phyloP scores from a whole-genome alignment of 805 yeast species.

The Candida quercuum region DNA sequence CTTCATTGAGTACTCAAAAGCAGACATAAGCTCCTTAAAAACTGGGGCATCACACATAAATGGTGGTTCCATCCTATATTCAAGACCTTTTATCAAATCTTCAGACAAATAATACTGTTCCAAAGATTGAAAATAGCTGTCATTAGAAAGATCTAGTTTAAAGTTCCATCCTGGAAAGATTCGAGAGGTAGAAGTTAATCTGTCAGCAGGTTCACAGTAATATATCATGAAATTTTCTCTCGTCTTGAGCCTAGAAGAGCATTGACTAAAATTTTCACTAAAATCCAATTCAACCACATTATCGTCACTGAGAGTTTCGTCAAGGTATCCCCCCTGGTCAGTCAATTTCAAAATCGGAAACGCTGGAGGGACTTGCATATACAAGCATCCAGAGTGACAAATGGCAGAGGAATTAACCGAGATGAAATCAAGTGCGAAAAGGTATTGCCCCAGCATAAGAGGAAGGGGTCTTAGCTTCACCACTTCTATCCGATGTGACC shows the following conservation, averaged over 20 bases:
- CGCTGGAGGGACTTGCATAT: too few relatives aligned
- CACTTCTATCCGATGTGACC: not conserved
- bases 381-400: too few relatives aligned
- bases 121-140: not conserved
- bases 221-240: too few relatives aligned
- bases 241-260: too few relatives aligned
- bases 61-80: conserved; percentile 12
- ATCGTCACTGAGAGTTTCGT: too few relatives aligned
- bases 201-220: too few relatives aligned
- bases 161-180: not conserved
- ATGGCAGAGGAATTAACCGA: too few relatives aligned
- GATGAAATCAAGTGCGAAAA: too few relatives aligned
- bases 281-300: too few relatives aligned
- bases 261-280: too few relatives aligned
- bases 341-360: too few relatives aligned
- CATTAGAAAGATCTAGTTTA: not conserved
- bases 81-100: conserved; percentile 12
- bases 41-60: conserved; percentile 16
- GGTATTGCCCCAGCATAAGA: not conserved
- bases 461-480: not conserved
- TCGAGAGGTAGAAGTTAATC: not conserved
- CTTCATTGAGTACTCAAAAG: conserved; percentile 7
- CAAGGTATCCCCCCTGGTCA: too few relatives aligned
- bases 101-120: conserved; percentile 10
- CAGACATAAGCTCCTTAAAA: conserved; percentile 9